These are phyloP conservation scores for Suillus discolor DNA, from an alignment of 768 basidiomycete genomes.

Conservation along the genomic window DNA sequence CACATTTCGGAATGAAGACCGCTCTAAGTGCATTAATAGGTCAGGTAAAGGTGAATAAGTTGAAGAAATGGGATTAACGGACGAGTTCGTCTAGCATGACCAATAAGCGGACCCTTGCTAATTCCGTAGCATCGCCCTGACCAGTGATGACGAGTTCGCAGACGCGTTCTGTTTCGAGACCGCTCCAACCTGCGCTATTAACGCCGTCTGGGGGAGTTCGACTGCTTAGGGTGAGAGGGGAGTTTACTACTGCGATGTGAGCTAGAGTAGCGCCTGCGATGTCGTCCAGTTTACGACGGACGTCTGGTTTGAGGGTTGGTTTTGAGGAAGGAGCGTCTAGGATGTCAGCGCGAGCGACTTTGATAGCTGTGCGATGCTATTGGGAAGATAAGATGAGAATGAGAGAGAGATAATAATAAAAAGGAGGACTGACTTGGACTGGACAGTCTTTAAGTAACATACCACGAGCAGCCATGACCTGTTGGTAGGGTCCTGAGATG, in stretches of 20 bases:
- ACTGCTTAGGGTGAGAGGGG: slow-evolving; percentile 71
- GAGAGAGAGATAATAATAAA: slow-evolving; percentile 2
- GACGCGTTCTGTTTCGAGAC: slow-evolving; percentile 91
- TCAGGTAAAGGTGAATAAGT: slow-evolving; percentile 17
- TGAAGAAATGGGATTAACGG: slow-evolving; percentile 35
- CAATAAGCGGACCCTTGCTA: slow-evolving; percentile 86
- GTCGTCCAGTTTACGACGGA: slow-evolving; percentile 86
- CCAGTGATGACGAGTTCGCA: slow-evolving; percentile 94
- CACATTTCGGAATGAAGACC: slow-evolving; percentile 89
- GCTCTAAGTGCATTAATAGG: slow-evolving; percentile 49
- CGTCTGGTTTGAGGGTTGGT: slow-evolving; percentile 79
- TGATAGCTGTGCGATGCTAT: slow-evolving; percentile 85
- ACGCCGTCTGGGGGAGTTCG: slow-evolving; percentile 79
- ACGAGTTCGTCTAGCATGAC: slow-evolving; percentile 97
- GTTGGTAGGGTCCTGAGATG: slow-evolving; percentile 88
- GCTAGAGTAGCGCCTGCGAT: slow-evolving; percentile 92
- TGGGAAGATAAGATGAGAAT: slow-evolving; percentile 15
- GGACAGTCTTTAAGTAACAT: slow-evolving; percentile 90
- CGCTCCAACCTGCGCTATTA: slow-evolving; percentile 79
- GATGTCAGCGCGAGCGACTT: slow-evolving; percentile 90
- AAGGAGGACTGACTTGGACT: slow-evolving; percentile 58
- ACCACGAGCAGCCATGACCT: slow-evolving; percentile 89
- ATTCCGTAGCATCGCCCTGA: slow-evolving; percentile 83
- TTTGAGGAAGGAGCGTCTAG: slow-evolving; percentile 82
- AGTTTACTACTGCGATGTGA: slow-evolving; percentile 93